Evolutionary conservation across 768 basidiomycete genomes (phyloP).

Genomic region (Termitomyces sp.): DNA sequence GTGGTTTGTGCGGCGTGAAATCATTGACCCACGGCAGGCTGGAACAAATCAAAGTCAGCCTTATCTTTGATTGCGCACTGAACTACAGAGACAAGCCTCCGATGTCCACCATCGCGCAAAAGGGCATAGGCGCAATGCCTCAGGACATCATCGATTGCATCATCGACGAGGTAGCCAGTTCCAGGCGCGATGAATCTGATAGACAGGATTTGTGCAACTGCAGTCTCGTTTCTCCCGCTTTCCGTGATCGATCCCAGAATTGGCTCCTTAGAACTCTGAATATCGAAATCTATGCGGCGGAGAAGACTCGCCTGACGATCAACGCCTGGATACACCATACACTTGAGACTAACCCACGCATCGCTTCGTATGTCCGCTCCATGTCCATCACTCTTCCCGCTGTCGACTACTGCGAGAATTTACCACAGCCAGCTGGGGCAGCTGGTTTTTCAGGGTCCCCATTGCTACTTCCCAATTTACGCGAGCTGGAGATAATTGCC

Average conservation of each 20-base stretch:
- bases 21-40: too few relatives aligned
- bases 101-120: neutral
- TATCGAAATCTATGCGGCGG: neutral
- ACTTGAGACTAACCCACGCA: neutral
- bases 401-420: neutral
- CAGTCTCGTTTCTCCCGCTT: neutral
- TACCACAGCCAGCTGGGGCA: neutral
- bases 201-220: neutral
- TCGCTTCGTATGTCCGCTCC: neutral
- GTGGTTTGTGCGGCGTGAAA: too few relatives aligned
- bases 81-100: too few relatives aligned
- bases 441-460: neutral
- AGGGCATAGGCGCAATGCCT: neutral
- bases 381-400: neutral
- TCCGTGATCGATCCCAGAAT: neutral
- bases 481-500: neutral
- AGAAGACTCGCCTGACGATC: neutral
- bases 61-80: too few relatives aligned
- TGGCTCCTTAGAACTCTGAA: neutral
- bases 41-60: too few relatives aligned
- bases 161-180: neutral
- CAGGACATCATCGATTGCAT: neutral
- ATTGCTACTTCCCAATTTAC: neutral
- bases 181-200: neutral
- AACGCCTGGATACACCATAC: neutral